Base-by-base conservation (phyloP, 345 rosid genomes). In the Citrus unshiu region DNA sequence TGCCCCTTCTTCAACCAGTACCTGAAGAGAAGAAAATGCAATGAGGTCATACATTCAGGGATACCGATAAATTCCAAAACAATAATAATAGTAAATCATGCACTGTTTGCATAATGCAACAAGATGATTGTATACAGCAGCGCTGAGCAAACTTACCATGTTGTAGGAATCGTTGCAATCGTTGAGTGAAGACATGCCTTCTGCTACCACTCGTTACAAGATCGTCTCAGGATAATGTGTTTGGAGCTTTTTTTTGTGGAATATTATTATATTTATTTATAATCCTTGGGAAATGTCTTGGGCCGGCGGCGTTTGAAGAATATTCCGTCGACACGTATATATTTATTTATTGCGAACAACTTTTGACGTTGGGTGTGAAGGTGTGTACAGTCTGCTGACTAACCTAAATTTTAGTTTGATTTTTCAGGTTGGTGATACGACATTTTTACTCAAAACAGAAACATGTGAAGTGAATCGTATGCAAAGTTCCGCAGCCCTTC, bases 1-100 rank as follows among this genome's bases (percentile, higher is more conserved):
- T 16, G 30, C 72, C 24, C 43, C 32, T 32, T 46, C 77, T 30
- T 81, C 78, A 66, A 81, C 80, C 19, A 70, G 46, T n/a, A 81
- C 68, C 83, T 81, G 64, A 62, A 58, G 8, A 29, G 5, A 10
- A 8, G 67, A 7, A 16, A 43, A 46, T 19, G 21, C 21, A n/a
- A 34, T 22, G 49, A 19, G 29, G 29, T 59, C 6, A 40, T 4
- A 74, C 22, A 46, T 46, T 13, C 18, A 13, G 16, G 51, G 51
- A 46, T 3, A 13, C 3, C 18, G 51, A 46, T 46, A 46, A 46
- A 46, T 46, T 3, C 22, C 58, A 54, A 54, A 54, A 54, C 21
- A 18, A 1, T 1, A 54, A 18, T 4, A 18, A 18, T 0, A 0
- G 0, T 16, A n/a, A 19, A 22, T 16, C 43, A 21, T 54, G 25